Base-by-base conservation (phyloP, 75 land plant species). In the Ceratopteris richardii region DNA sequence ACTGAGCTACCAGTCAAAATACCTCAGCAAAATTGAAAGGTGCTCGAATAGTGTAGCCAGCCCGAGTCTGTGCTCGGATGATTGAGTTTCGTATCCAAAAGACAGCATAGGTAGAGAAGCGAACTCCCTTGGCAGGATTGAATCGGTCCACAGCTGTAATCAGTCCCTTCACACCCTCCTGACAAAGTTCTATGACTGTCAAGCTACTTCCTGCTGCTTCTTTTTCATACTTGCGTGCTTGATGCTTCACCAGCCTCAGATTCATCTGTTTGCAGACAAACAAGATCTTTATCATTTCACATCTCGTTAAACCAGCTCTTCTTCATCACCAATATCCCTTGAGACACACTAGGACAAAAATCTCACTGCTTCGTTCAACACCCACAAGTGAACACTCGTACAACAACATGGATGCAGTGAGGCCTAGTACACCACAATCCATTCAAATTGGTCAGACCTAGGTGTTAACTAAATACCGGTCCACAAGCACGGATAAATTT, bases 41-140 rank as follows among this genome's bases (percentile, higher is more conserved):
- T 23, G 67, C 71, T 0, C 74, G 61, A 13, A 72, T 73, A 1
- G 72, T 69, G 58, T 81, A 80, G 73, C 82, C 85, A 21, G 86
- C 73, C 4, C 71, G 44, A 21, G 88, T 90, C 75, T 87, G 76
- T 1, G 91, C 89, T 1, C 92, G 77, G 9, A 79, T 61, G 21
- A 95, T 86, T 17, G 87, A 75, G 54, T 90, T 90, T 42, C 96
- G 77, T 7, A 95, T 86, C 96, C 96, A 95, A 36, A 87, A 86
- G 13, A 95, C 69, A 21, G 78, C 83, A 68, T 95, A 95, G 0
- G 99, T 90, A 0, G 99, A 95, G n/a, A 95, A 80, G 0, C 99
- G 77, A 52, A 81, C 75, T 10, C 81, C 84, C 42, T 79, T 82
- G 7, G 61, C 72, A 0, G 91, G 87, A 40, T 95, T 86, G 72